Percentiles rank a stretch among this genome's conserved stretches.
phyloP scores from a whole-genome alignment of 805 yeast genomes.

The Zygosaccharomyces gambellarensis region DNA sequence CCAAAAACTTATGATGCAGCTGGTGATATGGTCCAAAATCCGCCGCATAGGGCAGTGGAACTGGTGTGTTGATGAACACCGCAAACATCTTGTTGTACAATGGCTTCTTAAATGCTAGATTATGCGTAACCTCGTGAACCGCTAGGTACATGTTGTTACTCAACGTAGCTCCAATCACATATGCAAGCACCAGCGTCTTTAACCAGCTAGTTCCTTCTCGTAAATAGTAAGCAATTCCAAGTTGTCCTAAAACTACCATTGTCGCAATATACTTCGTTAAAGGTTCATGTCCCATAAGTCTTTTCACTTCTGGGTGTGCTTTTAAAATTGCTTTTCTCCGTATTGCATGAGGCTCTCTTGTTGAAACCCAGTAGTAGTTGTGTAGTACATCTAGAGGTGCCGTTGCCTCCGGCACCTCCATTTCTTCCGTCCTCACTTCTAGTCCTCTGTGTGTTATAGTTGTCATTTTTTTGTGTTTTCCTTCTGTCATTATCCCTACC shows the following conservation, averaged over 20 bases:
- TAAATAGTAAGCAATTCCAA: conserved; percentile 56
- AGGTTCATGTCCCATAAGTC: conserved; percentile 83
- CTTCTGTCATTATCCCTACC: neutral
- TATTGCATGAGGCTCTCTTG: conserved; percentile 72
- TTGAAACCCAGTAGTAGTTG: conserved; percentile 82
- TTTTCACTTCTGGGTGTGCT: conserved; percentile 73
- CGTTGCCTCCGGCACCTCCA: conserved; percentile 33
- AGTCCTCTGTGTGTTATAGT: conserved; percentile 14
- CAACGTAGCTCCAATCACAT: conserved; percentile 79
- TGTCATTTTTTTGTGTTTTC: neutral
- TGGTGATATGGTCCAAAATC: conserved; percentile 84
- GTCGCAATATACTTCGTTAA: conserved; percentile 70
- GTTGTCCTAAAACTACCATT: conserved; percentile 64
- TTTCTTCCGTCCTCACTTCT: conserved; percentile 7
- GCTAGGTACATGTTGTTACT: conserved; percentile 81
- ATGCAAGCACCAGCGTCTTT: conserved; percentile 60
- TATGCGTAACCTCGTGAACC: conserved; percentile 84
- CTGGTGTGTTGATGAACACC: conserved; percentile 74
- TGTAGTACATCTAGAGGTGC: conserved; percentile 37
- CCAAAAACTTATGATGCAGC: conserved; percentile 84
- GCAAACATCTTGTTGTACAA: conserved; percentile 71
- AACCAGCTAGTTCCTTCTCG: conserved; percentile 47
- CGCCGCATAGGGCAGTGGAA: conserved; percentile 87
- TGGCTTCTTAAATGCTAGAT: conserved; percentile 76
- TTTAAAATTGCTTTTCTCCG: conserved; percentile 70